phyloP scores from a whole-genome alignment of 2,329 filamentous ascomycete species.

The Microcyclospora tardicrescens region DNA sequence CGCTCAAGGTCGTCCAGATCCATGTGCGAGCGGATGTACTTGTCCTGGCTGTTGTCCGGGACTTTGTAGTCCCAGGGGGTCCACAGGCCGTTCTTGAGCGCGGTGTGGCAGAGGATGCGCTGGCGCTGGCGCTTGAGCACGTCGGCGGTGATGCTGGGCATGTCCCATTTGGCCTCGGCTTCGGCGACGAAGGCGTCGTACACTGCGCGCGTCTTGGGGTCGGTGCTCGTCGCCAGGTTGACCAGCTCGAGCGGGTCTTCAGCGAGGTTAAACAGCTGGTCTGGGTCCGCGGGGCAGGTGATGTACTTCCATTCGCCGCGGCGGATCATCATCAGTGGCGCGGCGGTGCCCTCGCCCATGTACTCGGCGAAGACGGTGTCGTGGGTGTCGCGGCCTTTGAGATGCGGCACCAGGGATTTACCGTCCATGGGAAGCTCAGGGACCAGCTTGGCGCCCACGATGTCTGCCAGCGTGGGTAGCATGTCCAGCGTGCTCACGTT shows the following conservation, averaged over 20 bases:
- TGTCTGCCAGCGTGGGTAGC: slow-evolving; percentile 73
- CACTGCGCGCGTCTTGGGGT: slow-evolving; percentile 27
- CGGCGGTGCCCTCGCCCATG: slow-evolving; percentile 81
- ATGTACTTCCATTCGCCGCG: slow-evolving; percentile 85
- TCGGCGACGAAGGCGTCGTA: slow-evolving; percentile 57
- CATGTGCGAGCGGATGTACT: slow-evolving; percentile 76
- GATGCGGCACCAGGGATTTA: slow-evolving; percentile 64
- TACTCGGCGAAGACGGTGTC: slow-evolving; percentile 94
- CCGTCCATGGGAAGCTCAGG: slow-evolving; percentile 74
- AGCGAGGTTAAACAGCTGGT: slow-evolving; percentile 70
- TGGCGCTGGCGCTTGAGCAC: slow-evolving; percentile 68
- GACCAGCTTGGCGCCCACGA: slow-evolving; percentile 59
- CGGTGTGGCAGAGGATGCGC: slow-evolving; percentile 65
- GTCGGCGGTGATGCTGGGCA: slow-evolving; percentile 59
- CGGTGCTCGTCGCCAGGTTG: slow-evolving; percentile 46
- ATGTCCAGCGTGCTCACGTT: slow-evolving; percentile 89
- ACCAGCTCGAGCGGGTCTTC: slow-evolving; percentile 63
- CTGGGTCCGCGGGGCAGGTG: slow-evolving; percentile 68
- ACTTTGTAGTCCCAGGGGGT: slow-evolving; percentile 82
- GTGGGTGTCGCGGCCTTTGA: slow-evolving; percentile 52
- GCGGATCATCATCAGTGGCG: slow-evolving; percentile 87
- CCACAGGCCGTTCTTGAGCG: slow-evolving; percentile 61
- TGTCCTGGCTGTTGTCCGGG: slow-evolving; percentile 45
- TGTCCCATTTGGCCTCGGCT: slow-evolving; percentile 65
- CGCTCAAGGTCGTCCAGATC: slow-evolving; percentile 70